phyloP scores from a whole-genome alignment of 306 rosid genomes.

The Begonia masoniana region DNA sequence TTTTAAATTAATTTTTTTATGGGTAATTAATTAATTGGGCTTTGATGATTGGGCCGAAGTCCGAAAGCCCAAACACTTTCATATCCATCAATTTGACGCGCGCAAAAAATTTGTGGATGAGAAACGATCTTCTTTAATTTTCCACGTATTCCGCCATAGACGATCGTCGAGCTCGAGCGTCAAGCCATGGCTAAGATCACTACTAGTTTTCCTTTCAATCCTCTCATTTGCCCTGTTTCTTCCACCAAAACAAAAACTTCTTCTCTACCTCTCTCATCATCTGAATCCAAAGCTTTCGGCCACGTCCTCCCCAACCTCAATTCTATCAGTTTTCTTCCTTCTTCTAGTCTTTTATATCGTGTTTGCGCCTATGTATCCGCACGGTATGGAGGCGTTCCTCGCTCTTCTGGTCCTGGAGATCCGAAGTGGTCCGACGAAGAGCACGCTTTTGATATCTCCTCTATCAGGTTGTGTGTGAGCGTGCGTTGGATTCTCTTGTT shows the following conservation, averaged over 20 bases:
- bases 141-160: slow-evolving; percentile 7
- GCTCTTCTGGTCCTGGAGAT: slow-evolving; percentile 24
- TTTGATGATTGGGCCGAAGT: not conserved
- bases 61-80: not conserved
- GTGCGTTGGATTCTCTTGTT: slow-evolving; percentile 2
- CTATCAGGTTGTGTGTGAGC: slow-evolving; percentile 20
- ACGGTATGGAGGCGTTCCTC: slow-evolving; percentile 45
- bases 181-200: slow-evolving; percentile 65
- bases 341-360: slow-evolving; percentile 14
- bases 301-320: slow-evolving; percentile 20
- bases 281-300: slow-evolving; percentile 44
- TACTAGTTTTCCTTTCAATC: slow-evolving; percentile 31
- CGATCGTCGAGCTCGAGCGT: not conserved
- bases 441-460: slow-evolving; percentile 48
- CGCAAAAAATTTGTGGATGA: slow-evolving; percentile 13
- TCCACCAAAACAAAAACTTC: slow-evolving; percentile 17
- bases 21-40: not conserved
- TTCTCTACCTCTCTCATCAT: slow-evolving; percentile 17
- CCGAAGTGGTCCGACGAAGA: slow-evolving; percentile 42
- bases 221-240: slow-evolving; percentile 14
- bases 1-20: too few relatives aligned
- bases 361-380: slow-evolving; percentile 20
- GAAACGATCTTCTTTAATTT: slow-evolving; percentile 3
- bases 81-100: too few relatives aligned
- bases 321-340: slow-evolving; percentile 16